phyloP scores from a whole-genome alignment of 2,329 filamentous ascomycete genomes.

The Cladosporium oxysporum region DNA sequence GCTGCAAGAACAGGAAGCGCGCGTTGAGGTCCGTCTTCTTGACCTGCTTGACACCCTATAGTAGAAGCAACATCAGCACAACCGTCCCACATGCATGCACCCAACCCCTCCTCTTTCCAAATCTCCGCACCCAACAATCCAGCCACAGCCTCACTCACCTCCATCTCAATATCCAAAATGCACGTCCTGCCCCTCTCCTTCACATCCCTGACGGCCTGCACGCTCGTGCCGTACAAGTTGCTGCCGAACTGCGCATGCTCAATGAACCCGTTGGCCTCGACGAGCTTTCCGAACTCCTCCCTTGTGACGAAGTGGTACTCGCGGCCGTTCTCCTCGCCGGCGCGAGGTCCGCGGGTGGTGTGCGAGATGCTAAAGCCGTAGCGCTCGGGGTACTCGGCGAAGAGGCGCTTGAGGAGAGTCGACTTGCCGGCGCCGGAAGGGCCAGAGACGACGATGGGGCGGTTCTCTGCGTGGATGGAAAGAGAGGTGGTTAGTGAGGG shows the following conservation, averaged over 20 bases:
- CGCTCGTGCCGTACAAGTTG: conserved; percentile 85
- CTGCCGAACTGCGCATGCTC: conserved; percentile 84
- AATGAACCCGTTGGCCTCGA: conserved; percentile 72
- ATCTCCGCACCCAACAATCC: background rate
- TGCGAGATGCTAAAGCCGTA: conserved; percentile 65
- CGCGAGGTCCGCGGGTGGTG: conserved; percentile 77
- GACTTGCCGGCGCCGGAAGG: conserved; percentile 81
- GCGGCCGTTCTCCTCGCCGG: conserved; percentile 71
- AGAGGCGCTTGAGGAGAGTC: conserved; percentile 73
- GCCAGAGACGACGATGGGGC: conserved; percentile 74
- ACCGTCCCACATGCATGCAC: background rate
- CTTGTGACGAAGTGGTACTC: conserved; percentile 79
- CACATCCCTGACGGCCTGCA: conserved; percentile 75
- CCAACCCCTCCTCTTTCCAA: background rate
- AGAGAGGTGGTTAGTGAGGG: conserved; percentile 17
- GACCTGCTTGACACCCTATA: conserved; percentile 85
- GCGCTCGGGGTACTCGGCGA: conserved; percentile 64
- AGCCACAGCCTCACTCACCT: conserved; percentile 53
- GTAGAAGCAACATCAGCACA: background rate
- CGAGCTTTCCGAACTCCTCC: conserved; percentile 67
- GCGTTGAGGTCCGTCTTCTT: conserved; percentile 73
- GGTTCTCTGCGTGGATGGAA: conserved; percentile 20
- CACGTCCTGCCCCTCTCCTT: conserved; percentile 70
- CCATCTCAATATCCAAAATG: conserved; percentile 95
- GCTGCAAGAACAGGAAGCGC: conserved; percentile 81